A percentile compares a stretch with the other conserved stretches of the same genome.
These are phyloP conservation scores for Paraurostyla sp. DNA, from an alignment of 73 alveolate genomes.

Conservation along the genomic window DNA sequence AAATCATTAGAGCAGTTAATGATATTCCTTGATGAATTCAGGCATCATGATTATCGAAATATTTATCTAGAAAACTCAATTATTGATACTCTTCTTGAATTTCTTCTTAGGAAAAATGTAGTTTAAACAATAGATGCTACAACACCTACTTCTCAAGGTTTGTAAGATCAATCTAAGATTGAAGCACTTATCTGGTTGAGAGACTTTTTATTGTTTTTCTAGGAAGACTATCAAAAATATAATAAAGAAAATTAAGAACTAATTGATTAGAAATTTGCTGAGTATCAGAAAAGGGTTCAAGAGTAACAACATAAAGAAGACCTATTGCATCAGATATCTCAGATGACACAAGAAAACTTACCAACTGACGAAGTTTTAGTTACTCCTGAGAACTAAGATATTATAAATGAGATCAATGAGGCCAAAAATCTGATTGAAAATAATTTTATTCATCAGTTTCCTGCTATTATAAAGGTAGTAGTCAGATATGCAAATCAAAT, in stretches of 20 bases:
- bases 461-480: slow-evolving; percentile 56
- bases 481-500: slow-evolving; percentile 52
- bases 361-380: not conserved
- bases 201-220: slow-evolving; percentile 68
- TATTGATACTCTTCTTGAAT: slow-evolving; percentile 42
- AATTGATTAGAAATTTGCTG: not conserved
- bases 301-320: too few species aligned
- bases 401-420: not conserved
- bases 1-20: slow-evolving; percentile 59
- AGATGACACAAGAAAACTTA: too few species aligned
- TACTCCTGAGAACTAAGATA: not conserved
- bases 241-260: not conserved
- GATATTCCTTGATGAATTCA: slow-evolving; percentile 61
- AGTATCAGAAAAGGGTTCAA: not conserved
- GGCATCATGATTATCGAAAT: slow-evolving; percentile 14
- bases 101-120: slow-evolving; percentile 54
- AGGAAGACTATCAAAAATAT: slow-evolving; percentile 32
- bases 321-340: too few species aligned
- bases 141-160: too few species aligned
- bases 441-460: slow-evolving; percentile 48
- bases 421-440: slow-evolving; percentile 8
- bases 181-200: slow-evolving; percentile 68
- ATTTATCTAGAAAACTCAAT: slow-evolving; percentile 65
- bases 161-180: not conserved
- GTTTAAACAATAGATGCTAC: too few species aligned